Evolutionary conservation across 2,329 filamentous ascomycete genomes (phyloP).

Genomic region (Stachybotrys elegans): DNA sequence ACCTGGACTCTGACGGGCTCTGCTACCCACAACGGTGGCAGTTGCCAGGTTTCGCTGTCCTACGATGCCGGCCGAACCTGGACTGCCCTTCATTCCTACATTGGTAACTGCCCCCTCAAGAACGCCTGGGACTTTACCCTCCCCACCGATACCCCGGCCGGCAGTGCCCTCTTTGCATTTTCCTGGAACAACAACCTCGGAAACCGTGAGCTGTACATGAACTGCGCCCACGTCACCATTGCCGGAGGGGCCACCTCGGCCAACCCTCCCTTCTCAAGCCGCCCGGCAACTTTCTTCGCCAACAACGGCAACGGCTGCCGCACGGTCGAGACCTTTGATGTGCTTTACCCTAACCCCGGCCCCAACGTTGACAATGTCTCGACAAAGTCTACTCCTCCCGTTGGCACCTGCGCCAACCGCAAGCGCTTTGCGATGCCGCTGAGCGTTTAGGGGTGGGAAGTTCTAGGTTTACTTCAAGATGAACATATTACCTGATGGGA

Average conservation of each 20-base stretch:
- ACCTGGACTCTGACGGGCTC: constrained; percentile 49
- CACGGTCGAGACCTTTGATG: constrained; percentile 49
- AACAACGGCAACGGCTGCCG: constrained; percentile 55
- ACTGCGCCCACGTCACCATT: constrained; percentile 55
- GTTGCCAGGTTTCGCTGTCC: constrained; percentile 58
- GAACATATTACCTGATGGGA: too few relatives aligned
- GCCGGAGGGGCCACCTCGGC: neutral
- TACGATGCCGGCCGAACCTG: constrained; percentile 57
- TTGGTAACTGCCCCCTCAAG: constrained; percentile 28
- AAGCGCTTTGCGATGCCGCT: neutral
- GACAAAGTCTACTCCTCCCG: neutral
- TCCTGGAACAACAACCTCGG: constrained; percentile 59
- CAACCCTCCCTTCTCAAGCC: constrained; percentile 19
- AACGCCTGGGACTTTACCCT: constrained; percentile 27
- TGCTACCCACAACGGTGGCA: constrained; percentile 52
- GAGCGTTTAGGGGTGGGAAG: too few relatives aligned
- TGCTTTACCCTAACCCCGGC: constrained; percentile 60
- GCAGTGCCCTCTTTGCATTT: constrained; percentile 52
- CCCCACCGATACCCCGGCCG: constrained; percentile 41
- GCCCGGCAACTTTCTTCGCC: constrained; percentile 62
- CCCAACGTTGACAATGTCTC: constrained; percentile 29
- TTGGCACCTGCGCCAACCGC: neutral
- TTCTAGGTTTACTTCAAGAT: too few relatives aligned
- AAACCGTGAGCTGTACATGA: constrained; percentile 67
- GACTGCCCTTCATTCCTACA: constrained; percentile 39